phyloP scores from a whole-genome alignment of 352 stramenopile species.

The Pythium coloratum region DNA sequence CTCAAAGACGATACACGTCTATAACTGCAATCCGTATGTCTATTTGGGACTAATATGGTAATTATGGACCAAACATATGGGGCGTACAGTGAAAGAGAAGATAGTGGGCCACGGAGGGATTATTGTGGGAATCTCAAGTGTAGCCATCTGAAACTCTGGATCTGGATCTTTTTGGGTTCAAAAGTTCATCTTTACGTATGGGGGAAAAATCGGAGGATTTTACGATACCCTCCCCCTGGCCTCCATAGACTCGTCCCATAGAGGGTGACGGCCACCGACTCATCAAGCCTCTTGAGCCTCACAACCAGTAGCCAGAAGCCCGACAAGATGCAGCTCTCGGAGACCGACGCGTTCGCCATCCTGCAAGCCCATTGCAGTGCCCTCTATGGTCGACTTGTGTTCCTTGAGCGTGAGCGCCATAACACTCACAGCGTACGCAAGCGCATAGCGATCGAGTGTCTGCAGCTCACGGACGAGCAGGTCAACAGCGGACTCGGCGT shows the following conservation, averaged over 20 bases:
- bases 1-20: not conserved
- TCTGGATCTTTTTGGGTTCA: too few relatives aligned
- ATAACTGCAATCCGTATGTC: not conserved
- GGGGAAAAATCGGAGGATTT: too few relatives aligned
- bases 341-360: not conserved
- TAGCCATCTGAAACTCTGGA: too few relatives aligned
- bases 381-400: not conserved
- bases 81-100: not conserved
- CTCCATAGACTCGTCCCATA: too few relatives aligned
- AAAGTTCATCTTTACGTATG: too few relatives aligned
- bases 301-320: too few relatives aligned
- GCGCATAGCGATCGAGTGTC: not conserved
- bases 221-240: too few relatives aligned
- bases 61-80: not conserved
- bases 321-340: not conserved
- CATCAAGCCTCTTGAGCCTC: too few relatives aligned
- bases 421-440: not conserved
- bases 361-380: not conserved
- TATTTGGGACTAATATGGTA: not conserved
- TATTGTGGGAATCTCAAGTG: not conserved
- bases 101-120: not conserved
- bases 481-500: not conserved
- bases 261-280: too few relatives aligned
- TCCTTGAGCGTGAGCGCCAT: not conserved
- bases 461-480: not conserved